phyloP scores from a whole-genome alignment of 2,329 filamentous ascomycete genomes.

The Colletotrichum musicola region DNA sequence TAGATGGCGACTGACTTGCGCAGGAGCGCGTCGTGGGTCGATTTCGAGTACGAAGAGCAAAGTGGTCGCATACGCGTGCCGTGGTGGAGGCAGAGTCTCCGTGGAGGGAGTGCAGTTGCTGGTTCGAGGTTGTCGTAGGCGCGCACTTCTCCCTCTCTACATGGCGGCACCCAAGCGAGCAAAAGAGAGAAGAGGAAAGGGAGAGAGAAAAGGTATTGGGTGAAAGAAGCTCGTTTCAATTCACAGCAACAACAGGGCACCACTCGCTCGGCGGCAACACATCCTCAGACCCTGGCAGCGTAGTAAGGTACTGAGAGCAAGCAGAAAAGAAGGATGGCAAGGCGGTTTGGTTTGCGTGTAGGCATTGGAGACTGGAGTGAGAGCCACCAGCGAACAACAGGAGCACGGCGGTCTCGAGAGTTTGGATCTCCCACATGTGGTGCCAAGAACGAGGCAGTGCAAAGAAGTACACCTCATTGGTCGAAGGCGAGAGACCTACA shows the following conservation, averaged over 20 bases:
- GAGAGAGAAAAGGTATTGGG: not conserved
- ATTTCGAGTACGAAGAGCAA: constrained; percentile 13
- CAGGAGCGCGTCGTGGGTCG: constrained; percentile 15
- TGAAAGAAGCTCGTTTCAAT: constrained; percentile 16
- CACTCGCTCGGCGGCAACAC: constrained; percentile 1
- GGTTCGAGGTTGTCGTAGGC: not conserved
- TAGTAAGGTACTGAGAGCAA: constrained; percentile 16
- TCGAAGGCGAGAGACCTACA: not conserved
- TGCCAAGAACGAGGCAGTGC: constrained; percentile 40
- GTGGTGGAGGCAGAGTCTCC: not conserved
- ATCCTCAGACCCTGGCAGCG: constrained; percentile 4
- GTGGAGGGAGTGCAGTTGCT: not conserved
- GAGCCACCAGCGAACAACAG: not conserved
- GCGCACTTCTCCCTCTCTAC: constrained; percentile 14
- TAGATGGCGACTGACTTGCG: not conserved
- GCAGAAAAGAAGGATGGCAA: not conserved
- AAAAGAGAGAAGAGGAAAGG: constrained; percentile 5
- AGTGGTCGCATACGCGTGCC: not conserved
- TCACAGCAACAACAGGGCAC: not conserved
- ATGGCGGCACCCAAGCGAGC: constrained; percentile 20
- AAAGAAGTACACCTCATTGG: constrained; percentile 39
- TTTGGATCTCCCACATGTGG: constrained; percentile 39
- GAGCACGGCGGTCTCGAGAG: constrained; percentile 20
- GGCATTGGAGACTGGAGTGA: not conserved
- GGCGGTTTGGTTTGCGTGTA: no score